Conservation (phyloP, 805 yeast species). For the Candida insectalens region DNA sequence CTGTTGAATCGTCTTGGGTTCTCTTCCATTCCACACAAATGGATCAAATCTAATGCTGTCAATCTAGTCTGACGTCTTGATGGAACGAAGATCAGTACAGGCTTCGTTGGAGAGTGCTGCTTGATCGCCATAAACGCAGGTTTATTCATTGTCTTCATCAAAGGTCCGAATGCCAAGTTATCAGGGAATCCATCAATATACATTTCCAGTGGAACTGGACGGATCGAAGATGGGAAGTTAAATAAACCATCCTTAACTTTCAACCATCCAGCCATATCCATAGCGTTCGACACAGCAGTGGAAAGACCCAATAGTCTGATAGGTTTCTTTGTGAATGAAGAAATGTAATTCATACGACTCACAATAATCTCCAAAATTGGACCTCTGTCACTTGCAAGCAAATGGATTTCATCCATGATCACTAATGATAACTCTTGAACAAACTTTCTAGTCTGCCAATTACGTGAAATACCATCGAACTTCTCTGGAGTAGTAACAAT, state of each 20-base stretch:
- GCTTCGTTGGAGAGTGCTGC: conserved; percentile 80
- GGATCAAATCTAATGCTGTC: conserved; percentile 71
- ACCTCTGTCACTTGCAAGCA: conserved; percentile 78
- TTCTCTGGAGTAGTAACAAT: conserved; percentile 81
- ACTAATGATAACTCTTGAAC: conserved; percentile 68
- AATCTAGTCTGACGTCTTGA: conserved; percentile 76
- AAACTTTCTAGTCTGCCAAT: conserved; percentile 72
- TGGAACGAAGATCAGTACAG: conserved; percentile 78
- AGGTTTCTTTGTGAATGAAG: conserved; percentile 49
- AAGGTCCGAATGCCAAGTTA: conserved; percentile 68
- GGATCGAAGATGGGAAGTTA: conserved; percentile 72
- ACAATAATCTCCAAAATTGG: conserved; percentile 84
- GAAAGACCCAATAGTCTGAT: conserved; percentile 69
- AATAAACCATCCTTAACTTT: conserved; percentile 67
- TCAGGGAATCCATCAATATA: conserved; percentile 83
- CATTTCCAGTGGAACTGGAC: conserved; percentile 83
- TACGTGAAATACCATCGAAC: conserved; percentile 81
- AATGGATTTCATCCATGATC: conserved; percentile 80
- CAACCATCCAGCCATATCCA: conserved; percentile 80
- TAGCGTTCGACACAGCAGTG: conserved; percentile 79
- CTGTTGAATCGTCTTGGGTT: conserved; percentile 63
- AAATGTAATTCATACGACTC: conserved; percentile 71
- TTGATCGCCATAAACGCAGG: conserved; percentile 91
- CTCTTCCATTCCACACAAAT: conserved; percentile 69
- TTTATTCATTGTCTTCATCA: conserved; percentile 82